Base-by-base conservation (phyloP, 1,284 basidiomycete species). In the Cutaneotrichosporon cyanovorans region DNA sequence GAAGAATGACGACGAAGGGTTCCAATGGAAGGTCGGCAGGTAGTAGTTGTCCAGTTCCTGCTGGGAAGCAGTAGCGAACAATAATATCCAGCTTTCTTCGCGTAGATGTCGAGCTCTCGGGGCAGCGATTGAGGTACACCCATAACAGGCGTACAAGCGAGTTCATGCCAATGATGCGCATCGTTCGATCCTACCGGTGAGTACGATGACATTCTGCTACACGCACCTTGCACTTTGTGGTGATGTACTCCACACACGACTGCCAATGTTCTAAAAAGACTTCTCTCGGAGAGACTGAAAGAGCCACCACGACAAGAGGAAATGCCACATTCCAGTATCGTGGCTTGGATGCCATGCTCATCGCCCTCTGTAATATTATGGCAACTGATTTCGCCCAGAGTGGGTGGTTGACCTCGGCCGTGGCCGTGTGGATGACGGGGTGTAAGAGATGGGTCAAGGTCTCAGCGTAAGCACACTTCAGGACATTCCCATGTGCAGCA, bases 321-420 rank as follows among this genome's bases (percentile, higher is more conserved):
- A 89, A 93, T 1, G 89, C 89, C 0, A 82, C 80, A 40, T 77
- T 76, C 89, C 91, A 96, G 67, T 96, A 95, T 25, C 89, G 81
- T 9, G 86, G 87, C 66, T 96, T 96, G 32, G 77, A 73, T 65
- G 84, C 81, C 86, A 96, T 92, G 45, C 85, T 84, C 46, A 79
- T 77, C 5, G 90, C 88, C 59, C 86, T 84, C 1, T 85, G 84
- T 62, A 84, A 83, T 35, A 97, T 87, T 6, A 81, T 74, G 55
- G 90, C 84, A 38, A 95, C 84, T 0, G 90, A 90, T 64, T 88
- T 89, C 2, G 83, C 84, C 92, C 92, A 97, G 46, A 85, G 78
- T 0, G 92, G 92, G 66, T 95, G 87, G 61, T 96, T 95, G 40
- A 93, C 88, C 73, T 97, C 92, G 1, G 89, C 92, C 66, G 93